These are phyloP conservation scores for Medicago lupulina DNA, from an alignment of 306 rosid genomes.

Conservation along the genomic window DNA sequence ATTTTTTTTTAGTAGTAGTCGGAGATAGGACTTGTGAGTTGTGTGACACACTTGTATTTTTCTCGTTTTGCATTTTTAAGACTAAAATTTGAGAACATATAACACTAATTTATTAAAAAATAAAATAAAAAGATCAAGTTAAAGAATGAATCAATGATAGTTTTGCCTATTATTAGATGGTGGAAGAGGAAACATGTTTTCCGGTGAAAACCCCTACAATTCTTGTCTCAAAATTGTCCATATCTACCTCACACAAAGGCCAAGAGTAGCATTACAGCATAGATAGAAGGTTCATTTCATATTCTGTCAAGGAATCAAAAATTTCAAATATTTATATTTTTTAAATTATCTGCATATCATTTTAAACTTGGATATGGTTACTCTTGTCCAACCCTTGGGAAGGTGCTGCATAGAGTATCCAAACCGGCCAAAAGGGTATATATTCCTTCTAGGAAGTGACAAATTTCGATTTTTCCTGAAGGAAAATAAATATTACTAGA, in stretches of 20 bases:
- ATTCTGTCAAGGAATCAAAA: constrained; percentile 2
- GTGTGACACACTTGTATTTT: no score
- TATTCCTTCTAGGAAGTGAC: constrained; percentile 35
- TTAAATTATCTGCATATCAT: not conserved
- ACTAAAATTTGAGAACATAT: no score
- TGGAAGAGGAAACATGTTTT: constrained; percentile 20
- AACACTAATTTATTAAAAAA: no score
- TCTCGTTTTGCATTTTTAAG: no score
- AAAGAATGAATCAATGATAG: not conserved
- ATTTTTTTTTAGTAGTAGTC: no score
- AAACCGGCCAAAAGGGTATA: constrained; percentile 36
- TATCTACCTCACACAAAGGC: constrained; percentile 34
- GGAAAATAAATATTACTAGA: constrained; percentile 12
- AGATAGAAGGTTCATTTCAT: constrained; percentile 41
- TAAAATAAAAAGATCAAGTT: not conserved
- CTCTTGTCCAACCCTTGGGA: constrained; percentile 3
- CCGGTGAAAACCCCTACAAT: constrained; percentile 15
- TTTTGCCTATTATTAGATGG: not conserved
- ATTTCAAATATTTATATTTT: not conserved
- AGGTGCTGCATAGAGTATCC: constrained; percentile 35
- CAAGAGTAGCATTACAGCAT: constrained; percentile 6
- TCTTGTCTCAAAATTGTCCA: constrained; percentile 37
- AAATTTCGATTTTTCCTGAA: constrained; percentile 33
- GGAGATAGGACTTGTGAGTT: no score
- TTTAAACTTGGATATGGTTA: constrained; percentile 35